A percentile compares a stretch with the other conserved stretches of the same genome.
Conservation (phyloP, 2,329 filamentous ascomycete species). For the Neofusicoccum parvum region DNA sequence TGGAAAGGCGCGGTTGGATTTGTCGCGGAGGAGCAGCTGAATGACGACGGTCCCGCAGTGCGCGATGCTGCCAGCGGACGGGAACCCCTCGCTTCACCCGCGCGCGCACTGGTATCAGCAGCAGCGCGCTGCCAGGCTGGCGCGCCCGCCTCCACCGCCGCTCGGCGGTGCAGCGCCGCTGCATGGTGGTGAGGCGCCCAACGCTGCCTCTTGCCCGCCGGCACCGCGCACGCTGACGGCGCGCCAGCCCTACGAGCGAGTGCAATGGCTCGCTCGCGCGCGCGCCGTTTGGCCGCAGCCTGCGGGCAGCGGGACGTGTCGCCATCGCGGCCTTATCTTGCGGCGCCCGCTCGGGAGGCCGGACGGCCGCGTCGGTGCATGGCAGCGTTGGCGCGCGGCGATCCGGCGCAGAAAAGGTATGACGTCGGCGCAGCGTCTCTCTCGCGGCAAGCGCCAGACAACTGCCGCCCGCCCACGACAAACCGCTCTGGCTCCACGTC, state of each 20-base stretch:
- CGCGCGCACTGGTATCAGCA: slow-evolving; percentile 4
- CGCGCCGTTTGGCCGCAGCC: neutral
- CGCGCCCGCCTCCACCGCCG: slow-evolving; percentile 2
- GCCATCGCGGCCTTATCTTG: slow-evolving; percentile 14
- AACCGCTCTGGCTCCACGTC: neutral
- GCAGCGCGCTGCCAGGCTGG: neutral
- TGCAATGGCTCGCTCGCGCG: neutral
- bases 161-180: neutral
- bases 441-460: neutral
- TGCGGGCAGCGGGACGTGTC: neutral
- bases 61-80: neutral
- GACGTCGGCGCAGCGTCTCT: neutral
- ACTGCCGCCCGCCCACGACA: neutral
- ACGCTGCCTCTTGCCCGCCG: neutral
- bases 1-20: slow-evolving; percentile 10
- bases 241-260: neutral
- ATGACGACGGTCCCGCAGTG: slow-evolving; percentile 2
- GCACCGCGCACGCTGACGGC: neutral
- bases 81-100: slow-evolving; percentile 12
- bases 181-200: slow-evolving; percentile 3
- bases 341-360: neutral
- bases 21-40: slow-evolving; percentile 8
- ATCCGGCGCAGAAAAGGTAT: slow-evolving; percentile 7
- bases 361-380: neutral
- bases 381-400: slow-evolving; percentile 5